Evolutionary conservation across 1,284 basidiomycete genomes (phyloP).

Genomic region (Entoloma clypeatum): DNA sequence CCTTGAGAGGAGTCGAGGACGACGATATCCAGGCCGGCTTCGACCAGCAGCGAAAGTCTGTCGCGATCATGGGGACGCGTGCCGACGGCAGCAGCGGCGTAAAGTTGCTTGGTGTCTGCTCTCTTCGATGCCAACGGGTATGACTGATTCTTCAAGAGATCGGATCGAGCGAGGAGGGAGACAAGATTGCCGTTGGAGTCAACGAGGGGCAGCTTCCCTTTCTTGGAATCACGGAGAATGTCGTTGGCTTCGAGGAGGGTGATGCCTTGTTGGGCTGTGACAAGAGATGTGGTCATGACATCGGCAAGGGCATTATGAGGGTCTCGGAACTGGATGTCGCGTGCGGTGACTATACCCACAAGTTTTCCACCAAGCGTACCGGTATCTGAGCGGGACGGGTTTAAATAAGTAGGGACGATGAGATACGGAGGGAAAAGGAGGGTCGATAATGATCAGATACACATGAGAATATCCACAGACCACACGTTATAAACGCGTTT

Average conservation of each 20-base stretch:
- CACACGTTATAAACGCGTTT: conserved; percentile 65
- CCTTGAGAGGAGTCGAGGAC: conserved; percentile 96
- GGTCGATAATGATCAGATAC: conserved; percentile 28
- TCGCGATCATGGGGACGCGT: conserved; percentile 89
- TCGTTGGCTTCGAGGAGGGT: conserved; percentile 92
- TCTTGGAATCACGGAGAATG: conserved; percentile 95
- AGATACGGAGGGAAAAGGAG: conserved; percentile 20
- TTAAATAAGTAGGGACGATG: too few species aligned
- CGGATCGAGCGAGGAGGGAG: conserved; percentile 91
- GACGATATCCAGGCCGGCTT: conserved; percentile 95
- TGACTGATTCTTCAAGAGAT: conserved; percentile 97
- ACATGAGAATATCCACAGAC: conserved; percentile 57
- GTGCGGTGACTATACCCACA: conserved; percentile 93
- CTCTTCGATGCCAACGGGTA: conserved; percentile 95
- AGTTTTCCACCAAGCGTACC: conserved; percentile 88
- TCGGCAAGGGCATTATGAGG: conserved; percentile 66
- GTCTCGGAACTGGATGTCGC: conserved; percentile 93
- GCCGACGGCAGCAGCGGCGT: conserved; percentile 95
- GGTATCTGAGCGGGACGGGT: conserved; percentile 81
- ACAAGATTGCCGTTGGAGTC: conserved; percentile 73
- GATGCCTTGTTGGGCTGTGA: conserved; percentile 82
- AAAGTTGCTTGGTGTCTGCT: conserved; percentile 91
- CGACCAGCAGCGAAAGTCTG: conserved; percentile 82
- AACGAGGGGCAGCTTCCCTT: conserved; percentile 95
- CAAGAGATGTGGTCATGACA: conserved; percentile 87